Evolutionary conservation across 306 rosid species (phyloP).

Genomic region (Lathyrus sativus): DNA sequence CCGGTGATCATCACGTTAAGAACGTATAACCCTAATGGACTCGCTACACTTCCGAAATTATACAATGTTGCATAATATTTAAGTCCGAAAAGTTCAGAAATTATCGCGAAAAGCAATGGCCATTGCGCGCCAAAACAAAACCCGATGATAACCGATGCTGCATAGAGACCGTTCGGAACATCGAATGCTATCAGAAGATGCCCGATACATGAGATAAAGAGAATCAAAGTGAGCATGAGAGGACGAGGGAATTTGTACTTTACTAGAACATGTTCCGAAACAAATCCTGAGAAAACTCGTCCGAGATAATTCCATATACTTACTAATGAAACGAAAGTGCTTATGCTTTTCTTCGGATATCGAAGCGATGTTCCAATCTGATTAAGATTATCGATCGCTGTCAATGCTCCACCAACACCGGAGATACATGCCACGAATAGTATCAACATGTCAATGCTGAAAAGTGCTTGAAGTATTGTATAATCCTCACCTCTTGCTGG

Average conservation of each 20-base stretch:
- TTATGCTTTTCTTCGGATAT: slow-evolving; percentile 53
- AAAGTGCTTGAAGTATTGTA: slow-evolving; percentile 65
- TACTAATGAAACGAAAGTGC: slow-evolving; percentile 63
- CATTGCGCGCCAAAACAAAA: slow-evolving; percentile 81
- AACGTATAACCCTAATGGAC: slow-evolving; percentile 58
- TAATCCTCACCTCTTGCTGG: slow-evolving; percentile 68
- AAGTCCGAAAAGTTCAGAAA: slow-evolving; percentile 79
- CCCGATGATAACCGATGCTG: slow-evolving; percentile 67
- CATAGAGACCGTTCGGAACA: slow-evolving; percentile 49
- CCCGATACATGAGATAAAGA: slow-evolving; percentile 50
- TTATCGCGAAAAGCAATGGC: slow-evolving; percentile 77
- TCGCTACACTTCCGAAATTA: slow-evolving; percentile 75
- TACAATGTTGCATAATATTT: slow-evolving; percentile 79
- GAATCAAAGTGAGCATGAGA: slow-evolving; percentile 47
- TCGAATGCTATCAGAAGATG: slow-evolving; percentile 61
- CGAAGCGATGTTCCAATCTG: slow-evolving; percentile 58
- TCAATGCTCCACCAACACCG: slow-evolving; percentile 64
- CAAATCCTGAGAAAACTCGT: slow-evolving; percentile 54
- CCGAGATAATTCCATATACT: slow-evolving; percentile 70
- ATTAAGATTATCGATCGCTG: slow-evolving; percentile 62
- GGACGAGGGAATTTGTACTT: slow-evolving; percentile 58
- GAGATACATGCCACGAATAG: slow-evolving; percentile 50
- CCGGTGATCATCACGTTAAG: slow-evolving; percentile 52
- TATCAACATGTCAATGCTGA: slow-evolving; percentile 60
- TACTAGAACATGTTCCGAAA: slow-evolving; percentile 44